A percentile compares a stretch with the other conserved stretches of the same genome.
These are phyloP conservation scores for Gonapodya sp. DNA, from an alignment of 192 early-diverging fungal genomes.

Conservation along the genomic window DNA sequence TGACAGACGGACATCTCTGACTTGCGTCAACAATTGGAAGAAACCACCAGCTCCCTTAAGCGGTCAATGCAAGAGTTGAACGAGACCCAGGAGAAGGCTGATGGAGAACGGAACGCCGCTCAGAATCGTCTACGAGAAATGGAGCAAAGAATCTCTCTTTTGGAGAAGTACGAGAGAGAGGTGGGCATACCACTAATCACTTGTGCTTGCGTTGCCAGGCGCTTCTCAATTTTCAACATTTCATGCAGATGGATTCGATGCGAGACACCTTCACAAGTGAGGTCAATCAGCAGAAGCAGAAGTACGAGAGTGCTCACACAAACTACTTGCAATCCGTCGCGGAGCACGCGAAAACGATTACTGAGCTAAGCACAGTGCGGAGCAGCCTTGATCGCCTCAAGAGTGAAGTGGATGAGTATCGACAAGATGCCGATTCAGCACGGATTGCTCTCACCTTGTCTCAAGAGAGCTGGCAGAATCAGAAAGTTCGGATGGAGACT, in stretches of 20 bases:
- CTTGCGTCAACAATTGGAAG: background rate
- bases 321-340: background rate
- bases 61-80: background rate
- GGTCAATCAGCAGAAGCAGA: background rate
- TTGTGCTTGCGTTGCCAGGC: too few relatives aligned
- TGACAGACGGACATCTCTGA: background rate
- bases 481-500: background rate
- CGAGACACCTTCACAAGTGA: background rate
- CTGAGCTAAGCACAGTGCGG: background rate
- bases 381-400: background rate
- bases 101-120: background rate
- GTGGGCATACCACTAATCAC: too few relatives aligned
- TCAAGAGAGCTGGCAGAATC: background rate
- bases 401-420: background rate
- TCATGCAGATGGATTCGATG: background rate
- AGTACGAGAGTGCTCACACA: background rate
- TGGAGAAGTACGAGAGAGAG: background rate
- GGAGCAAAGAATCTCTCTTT: background rate
- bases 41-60: background rate
- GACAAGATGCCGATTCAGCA: background rate
- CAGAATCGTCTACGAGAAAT: background rate
- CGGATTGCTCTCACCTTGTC: background rate
- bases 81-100: background rate
- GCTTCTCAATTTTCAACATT: too few relatives aligned
- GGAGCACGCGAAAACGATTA: background rate